Evolutionary conservation across 768 basidiomycete species (phyloP).

Genomic region (Tricholoma matsutake): DNA sequence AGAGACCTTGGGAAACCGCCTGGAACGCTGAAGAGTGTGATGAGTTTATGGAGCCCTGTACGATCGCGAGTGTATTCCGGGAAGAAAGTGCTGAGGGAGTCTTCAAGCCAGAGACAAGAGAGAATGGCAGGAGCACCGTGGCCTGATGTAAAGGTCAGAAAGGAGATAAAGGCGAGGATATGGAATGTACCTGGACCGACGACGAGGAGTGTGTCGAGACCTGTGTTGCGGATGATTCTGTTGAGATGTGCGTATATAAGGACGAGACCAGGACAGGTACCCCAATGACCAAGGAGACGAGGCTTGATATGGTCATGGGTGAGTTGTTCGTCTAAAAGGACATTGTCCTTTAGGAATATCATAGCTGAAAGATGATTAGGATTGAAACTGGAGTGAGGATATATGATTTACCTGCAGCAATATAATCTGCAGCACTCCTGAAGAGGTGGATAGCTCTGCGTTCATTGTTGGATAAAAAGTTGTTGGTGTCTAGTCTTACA

Average conservation of each 20-base stretch:
- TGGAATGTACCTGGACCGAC: conserved; percentile 63
- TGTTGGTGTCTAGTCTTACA: conserved; percentile 44
- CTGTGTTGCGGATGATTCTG: conserved; percentile 56
- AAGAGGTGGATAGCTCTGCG: conserved; percentile 51
- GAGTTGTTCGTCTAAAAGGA: conserved; percentile 58
- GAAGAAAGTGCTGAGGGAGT: conserved; percentile 57
- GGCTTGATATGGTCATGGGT: conserved; percentile 72
- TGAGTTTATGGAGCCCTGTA: conserved; percentile 61
- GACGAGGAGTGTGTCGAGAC: conserved; percentile 67
- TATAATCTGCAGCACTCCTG: conserved; percentile 63
- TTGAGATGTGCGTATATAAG: conserved; percentile 73
- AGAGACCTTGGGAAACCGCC: conserved; percentile 78
- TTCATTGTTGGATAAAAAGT: conserved; percentile 48
- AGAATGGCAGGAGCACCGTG: conserved; percentile 88
- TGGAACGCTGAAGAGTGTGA: conserved; percentile 74
- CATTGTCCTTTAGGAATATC: conserved; percentile 80
- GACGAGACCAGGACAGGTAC: conserved; percentile 75
- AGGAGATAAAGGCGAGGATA: background rate
- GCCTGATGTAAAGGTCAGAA: conserved; percentile 29
- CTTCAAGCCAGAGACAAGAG: conserved; percentile 85
- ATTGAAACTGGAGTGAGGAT: background rate
- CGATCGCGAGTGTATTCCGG: conserved; percentile 56
- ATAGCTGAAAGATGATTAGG: conserved; percentile 46
- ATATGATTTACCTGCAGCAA: conserved; percentile 58
- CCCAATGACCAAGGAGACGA: conserved; percentile 82